phyloP scores from a whole-genome alignment of 768 basidiomycete species.

The Leccinum sublutescens region DNA sequence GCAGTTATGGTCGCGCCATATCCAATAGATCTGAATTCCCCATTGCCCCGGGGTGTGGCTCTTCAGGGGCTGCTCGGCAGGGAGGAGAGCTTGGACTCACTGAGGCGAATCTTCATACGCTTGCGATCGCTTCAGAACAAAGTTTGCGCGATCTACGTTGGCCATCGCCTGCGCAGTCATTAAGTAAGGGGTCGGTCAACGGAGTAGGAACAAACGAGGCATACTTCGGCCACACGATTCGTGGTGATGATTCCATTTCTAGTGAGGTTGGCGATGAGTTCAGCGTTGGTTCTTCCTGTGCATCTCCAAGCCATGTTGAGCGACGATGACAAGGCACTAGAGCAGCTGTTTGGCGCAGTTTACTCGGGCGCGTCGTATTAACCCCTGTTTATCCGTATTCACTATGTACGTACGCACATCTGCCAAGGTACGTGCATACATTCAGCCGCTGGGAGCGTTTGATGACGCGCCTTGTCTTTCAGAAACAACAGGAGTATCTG shows the following conservation, averaged over 20 bases:
- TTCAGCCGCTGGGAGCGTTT: neutral
- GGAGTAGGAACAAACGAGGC: constrained; percentile 15
- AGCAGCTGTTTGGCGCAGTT: constrained; percentile 13
- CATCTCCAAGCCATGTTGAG: constrained; percentile 79
- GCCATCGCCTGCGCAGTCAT: constrained; percentile 56
- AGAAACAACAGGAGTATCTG: constrained; percentile 54
- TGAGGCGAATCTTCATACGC: constrained; percentile 83
- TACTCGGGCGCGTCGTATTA: constrained; percentile 3
- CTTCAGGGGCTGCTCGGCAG: neutral
- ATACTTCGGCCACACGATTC: constrained; percentile 53
- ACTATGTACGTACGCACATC: constrained; percentile 32
- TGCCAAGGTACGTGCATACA: constrained; percentile 23
- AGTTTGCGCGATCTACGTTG: constrained; percentile 67
- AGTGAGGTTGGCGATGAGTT: constrained; percentile 70
- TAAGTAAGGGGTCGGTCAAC: neutral
- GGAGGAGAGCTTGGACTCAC: constrained; percentile 41
- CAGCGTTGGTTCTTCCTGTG: constrained; percentile 63
- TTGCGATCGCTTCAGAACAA: constrained; percentile 45
- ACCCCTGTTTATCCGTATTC: constrained; percentile 2
- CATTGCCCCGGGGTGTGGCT: neutral
- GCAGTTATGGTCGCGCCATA: constrained; percentile 92
- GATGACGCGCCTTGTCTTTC: neutral
- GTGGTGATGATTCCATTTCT: constrained; percentile 54
- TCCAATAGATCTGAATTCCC: constrained; percentile 58
- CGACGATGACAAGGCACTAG: neutral